Base-by-base conservation (phyloP, 305 asterid species). In the Withania somnifera region DNA sequence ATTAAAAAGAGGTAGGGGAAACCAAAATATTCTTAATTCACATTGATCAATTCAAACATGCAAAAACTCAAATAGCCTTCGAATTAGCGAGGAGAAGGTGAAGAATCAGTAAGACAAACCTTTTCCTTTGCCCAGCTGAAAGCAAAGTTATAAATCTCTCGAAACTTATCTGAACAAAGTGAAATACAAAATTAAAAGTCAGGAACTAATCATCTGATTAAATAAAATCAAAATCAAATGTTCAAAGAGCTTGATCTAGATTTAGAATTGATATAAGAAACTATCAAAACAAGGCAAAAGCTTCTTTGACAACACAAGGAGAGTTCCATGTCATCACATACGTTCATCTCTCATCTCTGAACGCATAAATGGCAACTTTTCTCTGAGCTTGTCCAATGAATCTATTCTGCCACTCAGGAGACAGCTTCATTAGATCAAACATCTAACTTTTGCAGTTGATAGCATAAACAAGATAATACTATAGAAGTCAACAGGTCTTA, bases 91-190 rank as follows among this genome's bases (percentile, higher is more conserved):
- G 50, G 19, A 20, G 42, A 64, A 34, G 75, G 75, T 19, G 61
- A 19, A 14, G 11, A 6, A 63, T 38, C 53, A 83, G 15, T 36
- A 75, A 52, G 73, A 66, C 71, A 60, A 86, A 96, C 99, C 98
- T 96, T 94, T 88, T 96, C 99, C 85, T 94, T 96, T 84, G 99
- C 98, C 99, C 99, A 96, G 86, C 97, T 93, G 86, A 96, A 96
- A 79, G 99, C 98, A 84, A 91, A 96, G 87, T 96, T 91, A 88
- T 96, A 96, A 86, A 96, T 94, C 85, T 94, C 99, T 14, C 90
- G 90, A 86, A 93, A 94, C 86, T 93, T 96, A 30, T 93, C 99
- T 96, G 97, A 52, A 86, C 32, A 84, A 52, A 82, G 77, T 26
- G 77, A 51, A 28, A 78, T 79, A 20, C 53, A 79, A 63, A 14